Evolutionary conservation across 176 grass and related monocot genomes (phyloP).

Genomic region (Secale cereale): DNA sequence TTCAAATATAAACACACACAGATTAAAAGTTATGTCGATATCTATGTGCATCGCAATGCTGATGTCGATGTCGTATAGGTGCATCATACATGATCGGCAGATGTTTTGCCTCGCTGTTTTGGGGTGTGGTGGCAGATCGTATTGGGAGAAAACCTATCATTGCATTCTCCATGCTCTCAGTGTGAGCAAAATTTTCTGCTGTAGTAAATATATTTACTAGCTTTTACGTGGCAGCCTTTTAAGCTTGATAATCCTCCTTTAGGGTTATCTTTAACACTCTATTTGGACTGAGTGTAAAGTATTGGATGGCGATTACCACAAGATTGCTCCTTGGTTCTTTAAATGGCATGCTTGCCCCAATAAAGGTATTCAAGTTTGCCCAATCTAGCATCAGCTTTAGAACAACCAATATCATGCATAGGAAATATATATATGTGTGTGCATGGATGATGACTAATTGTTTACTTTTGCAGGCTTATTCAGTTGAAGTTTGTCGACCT

Average conservation of each 20-base stretch:
- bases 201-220: background rate
- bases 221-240: too few relatives aligned
- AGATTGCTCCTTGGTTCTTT: conserved; percentile 66
- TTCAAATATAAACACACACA: background rate
- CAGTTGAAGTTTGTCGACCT: conserved; percentile 63
- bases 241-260: background rate
- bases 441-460: background rate
- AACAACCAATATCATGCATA: too few relatives aligned
- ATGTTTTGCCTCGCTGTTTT: conserved; percentile 57
- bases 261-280: conserved; percentile 73
- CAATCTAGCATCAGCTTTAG: background rate
- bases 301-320: conserved; percentile 76
- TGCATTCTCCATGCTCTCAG: conserved; percentile 50
- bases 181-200: conserved; percentile 42
- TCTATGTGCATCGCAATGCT: background rate
- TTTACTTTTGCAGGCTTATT: conserved; percentile 48
- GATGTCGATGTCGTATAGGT: conserved; percentile 36
- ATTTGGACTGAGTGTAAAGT: conserved; percentile 64
- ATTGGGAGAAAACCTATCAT: conserved; percentile 78
- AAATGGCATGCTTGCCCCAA: conserved; percentile 63
- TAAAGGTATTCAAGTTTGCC: conserved; percentile 15
- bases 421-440: too few relatives aligned
- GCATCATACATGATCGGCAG: conserved; percentile 84
- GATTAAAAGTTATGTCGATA: too few relatives aligned
- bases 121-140: conserved; percentile 74